These are phyloP conservation scores for Leucocoprinus birnbaumii DNA, from an alignment of 768 basidiomycete genomes.

Conservation along the genomic window DNA sequence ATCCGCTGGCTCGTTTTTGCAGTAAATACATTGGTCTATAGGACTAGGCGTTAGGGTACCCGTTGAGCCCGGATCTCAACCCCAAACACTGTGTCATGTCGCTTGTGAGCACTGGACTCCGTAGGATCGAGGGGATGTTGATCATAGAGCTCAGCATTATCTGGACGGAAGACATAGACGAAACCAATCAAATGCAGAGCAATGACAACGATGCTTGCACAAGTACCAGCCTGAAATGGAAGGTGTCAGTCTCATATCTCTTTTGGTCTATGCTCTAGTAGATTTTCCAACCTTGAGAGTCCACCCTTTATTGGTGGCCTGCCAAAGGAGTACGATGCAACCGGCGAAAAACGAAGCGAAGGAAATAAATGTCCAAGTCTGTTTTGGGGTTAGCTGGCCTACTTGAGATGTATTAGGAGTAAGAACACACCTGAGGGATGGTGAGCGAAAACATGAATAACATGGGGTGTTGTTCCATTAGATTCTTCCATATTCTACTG, in stretches of 20 bases:
- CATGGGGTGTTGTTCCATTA: slow-evolving; percentile 6
- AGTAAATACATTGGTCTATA: too few relatives aligned
- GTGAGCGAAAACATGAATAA: slow-evolving; percentile 7
- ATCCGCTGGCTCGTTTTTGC: too few relatives aligned
- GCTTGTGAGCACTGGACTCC: background rate
- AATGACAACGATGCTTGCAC: background rate
- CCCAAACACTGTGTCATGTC: slow-evolving; percentile 6
- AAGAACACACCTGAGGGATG: slow-evolving; percentile 9
- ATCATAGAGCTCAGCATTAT: background rate
- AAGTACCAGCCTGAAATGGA: background rate
- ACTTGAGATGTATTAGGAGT: background rate
- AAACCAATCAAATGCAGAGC: slow-evolving; percentile 8
- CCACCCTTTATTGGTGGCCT: slow-evolving; percentile 6
- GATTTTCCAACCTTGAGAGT: slow-evolving; percentile 3
- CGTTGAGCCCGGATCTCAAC: background rate
- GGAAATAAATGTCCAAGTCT: slow-evolving; percentile 12
- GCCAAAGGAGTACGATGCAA: slow-evolving; percentile 8
- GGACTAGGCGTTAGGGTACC: background rate
- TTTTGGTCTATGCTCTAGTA: too few relatives aligned
- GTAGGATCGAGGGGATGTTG: background rate
- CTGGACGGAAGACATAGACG: slow-evolving; percentile 7
- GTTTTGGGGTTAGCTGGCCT: background rate
- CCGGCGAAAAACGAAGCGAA: slow-evolving; percentile 10
- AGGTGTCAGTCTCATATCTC: background rate
- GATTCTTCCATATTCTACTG: background rate